phyloP scores from a whole-genome alignment of 1,139 yeast genomes.

The Kurtzmaniella quercitrusa region DNA sequence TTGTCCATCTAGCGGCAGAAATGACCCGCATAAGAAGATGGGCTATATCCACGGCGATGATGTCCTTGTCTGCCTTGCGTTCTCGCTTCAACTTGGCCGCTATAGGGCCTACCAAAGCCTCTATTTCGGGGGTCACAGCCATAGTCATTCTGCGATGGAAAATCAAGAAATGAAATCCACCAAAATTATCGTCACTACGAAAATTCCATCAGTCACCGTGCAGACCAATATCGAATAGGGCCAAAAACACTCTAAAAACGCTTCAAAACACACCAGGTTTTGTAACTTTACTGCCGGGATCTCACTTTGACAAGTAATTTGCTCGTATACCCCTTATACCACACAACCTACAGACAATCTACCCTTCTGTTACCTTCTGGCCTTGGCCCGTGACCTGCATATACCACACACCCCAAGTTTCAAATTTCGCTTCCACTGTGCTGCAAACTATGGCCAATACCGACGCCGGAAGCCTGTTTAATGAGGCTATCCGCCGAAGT shows the following conservation, averaged over 20 bases:
- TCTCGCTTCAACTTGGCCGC: conserved; percentile 59
- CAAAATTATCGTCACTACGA: background rate
- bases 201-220: background rate
- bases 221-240: background rate
- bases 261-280: too few relatives aligned
- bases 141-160: background rate
- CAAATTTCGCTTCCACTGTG: too few relatives aligned
- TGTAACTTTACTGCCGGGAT: too few relatives aligned
- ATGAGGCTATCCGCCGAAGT: conserved; percentile 23
- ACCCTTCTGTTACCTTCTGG: too few relatives aligned
- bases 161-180: too few relatives aligned
- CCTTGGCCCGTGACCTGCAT: too few relatives aligned
- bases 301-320: too few relatives aligned
- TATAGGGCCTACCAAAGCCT: conserved; percentile 35
- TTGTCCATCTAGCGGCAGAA: conserved; percentile 85
- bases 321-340: too few relatives aligned
- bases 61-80: conserved; percentile 68
- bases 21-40: conserved; percentile 84
- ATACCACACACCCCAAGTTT: too few relatives aligned
- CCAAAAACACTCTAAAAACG: background rate
- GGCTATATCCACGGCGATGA: conserved; percentile 82
- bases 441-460: background rate
- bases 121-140: conserved; percentile 29
- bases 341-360: too few relatives aligned
- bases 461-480: conserved; percentile 12